Conservation (phyloP, 2,329 filamentous ascomycete species). For the Aspergillus pseudotamarii region DNA sequence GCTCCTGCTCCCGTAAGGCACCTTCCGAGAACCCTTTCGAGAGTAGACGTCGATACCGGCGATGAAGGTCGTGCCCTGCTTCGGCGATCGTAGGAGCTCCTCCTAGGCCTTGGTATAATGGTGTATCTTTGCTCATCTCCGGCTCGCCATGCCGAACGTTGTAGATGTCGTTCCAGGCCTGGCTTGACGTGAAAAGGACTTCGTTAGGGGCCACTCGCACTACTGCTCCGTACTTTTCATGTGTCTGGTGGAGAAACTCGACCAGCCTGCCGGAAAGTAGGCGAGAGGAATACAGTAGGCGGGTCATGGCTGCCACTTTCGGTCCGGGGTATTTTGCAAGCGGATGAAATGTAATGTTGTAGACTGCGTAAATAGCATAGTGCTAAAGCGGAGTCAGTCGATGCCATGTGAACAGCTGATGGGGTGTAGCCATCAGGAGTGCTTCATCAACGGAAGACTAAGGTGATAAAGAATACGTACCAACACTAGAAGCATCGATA, state of each 20-base stretch:
- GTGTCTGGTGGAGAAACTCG: background rate
- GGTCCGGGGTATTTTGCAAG: background rate
- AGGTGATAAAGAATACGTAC: background rate
- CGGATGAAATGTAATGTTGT: background rate
- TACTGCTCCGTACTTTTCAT: background rate
- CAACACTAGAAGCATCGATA: background rate
- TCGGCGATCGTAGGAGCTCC: slow-evolving; percentile 13
- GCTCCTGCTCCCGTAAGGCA: slow-evolving; percentile 37
- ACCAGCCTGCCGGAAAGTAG: background rate
- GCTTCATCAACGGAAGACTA: background rate
- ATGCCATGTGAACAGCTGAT: no score
- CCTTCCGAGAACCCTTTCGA: slow-evolving; percentile 40
- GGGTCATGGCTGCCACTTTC: background rate
- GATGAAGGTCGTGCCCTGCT: slow-evolving; percentile 26
- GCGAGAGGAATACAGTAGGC: background rate
- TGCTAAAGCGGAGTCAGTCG: background rate
- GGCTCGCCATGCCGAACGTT: background rate
- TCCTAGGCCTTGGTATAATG: background rate
- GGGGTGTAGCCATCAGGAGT: background rate
- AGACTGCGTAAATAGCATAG: background rate
- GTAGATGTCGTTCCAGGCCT: background rate
- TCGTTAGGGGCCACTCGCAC: background rate
- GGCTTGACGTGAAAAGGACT: background rate
- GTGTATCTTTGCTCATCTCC: background rate
- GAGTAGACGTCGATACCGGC: slow-evolving; percentile 36